phyloP scores from a whole-genome alignment of 75 land plant genomes.

The Pinus taeda region DNA sequence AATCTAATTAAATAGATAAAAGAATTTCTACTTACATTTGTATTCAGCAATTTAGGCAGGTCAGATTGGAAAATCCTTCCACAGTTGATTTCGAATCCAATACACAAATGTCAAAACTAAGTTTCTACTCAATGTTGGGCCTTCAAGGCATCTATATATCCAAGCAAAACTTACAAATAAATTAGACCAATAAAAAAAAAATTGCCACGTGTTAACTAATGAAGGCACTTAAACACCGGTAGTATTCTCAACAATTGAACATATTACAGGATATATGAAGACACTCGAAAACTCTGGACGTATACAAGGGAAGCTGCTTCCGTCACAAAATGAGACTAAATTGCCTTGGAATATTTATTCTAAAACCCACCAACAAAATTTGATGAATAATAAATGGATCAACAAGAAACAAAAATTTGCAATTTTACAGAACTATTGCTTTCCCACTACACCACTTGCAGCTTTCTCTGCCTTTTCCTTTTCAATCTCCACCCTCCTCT shows the following conservation, averaged over 20 bases:
- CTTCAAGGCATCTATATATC: not conserved
- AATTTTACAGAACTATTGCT: constrained; percentile 2
- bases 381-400: constrained; percentile 18
- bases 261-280: not conserved
- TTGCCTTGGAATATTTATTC: constrained; percentile 14
- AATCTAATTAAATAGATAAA: not conserved
- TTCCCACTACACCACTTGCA: constrained; percentile 11
- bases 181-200: not conserved
- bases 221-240: not conserved
- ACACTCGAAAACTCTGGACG: constrained; percentile 11
- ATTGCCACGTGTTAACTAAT: not conserved
- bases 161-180: not conserved
- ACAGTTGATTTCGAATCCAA: not conserved
- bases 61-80: not conserved
- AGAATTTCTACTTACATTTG: constrained; percentile 6
- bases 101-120: constrained; percentile 5
- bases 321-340: constrained; percentile 2
- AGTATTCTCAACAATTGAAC: not conserved
- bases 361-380: constrained; percentile 13
- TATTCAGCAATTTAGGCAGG: constrained; percentile 1
- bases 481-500: constrained; percentile 79
- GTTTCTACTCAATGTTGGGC: constrained; percentile 1
- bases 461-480: constrained; percentile 78
- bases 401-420: not conserved
- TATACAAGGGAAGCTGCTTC: constrained; percentile 10